A percentile compares a stretch with the other conserved stretches of the same genome.
Evolutionary conservation across 129 eudicot species (phyloP).

Genomic region (Helianthus tuberosus): DNA sequence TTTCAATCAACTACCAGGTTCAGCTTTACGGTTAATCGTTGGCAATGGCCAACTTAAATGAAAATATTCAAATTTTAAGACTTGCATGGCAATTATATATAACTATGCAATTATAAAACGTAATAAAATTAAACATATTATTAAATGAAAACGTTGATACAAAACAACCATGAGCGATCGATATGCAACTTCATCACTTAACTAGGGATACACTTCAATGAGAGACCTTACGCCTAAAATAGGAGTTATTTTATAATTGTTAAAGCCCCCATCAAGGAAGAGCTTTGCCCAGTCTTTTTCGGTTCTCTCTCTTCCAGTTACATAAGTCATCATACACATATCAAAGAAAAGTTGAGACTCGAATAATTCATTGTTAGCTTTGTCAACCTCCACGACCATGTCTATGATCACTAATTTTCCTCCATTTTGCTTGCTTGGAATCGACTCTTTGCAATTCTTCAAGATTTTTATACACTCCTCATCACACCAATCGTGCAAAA

Average conservation of each 20-base stretch:
- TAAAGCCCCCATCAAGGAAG: conserved; percentile 29
- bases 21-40: no score
- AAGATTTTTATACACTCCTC: conserved; percentile 29
- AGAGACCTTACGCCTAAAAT: conserved; percentile 36
- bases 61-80: no score
- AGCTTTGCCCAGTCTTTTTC: conserved; percentile 46
- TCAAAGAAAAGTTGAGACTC: conserved; percentile 32
- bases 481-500: conserved; percentile 39
- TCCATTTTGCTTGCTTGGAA: conserved; percentile 28
- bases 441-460: conserved; percentile 29
- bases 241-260: conserved; percentile 20
- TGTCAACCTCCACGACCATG: conserved; percentile 16
- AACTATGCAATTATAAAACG: no score
- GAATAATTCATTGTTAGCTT: neutral
- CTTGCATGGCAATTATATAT: no score
- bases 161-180: neutral
- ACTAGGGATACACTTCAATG: conserved; percentile 41
- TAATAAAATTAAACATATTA: no score
- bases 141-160: no score
- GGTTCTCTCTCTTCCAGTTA: conserved; percentile 45
- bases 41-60: no score
- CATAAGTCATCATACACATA: conserved; percentile 25
- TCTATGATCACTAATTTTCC: conserved; percentile 28
- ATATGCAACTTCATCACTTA: no score
- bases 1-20: no score